phyloP scores from a whole-genome alignment of 2,329 filamentous ascomycete genomes.

The Pseudomassariella vexata region DNA sequence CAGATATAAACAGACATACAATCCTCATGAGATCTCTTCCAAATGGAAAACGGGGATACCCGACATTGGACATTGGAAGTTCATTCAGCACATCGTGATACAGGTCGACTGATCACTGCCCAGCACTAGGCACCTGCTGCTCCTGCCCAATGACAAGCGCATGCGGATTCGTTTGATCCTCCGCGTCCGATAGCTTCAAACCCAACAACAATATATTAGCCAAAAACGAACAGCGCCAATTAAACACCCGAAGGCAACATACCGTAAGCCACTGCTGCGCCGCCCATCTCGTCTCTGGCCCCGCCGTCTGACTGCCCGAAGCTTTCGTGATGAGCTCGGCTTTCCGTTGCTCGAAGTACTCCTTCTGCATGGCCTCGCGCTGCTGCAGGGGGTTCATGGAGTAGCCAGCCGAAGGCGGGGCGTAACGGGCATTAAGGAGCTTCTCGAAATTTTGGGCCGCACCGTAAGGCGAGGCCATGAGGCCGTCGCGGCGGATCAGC shows the following conservation, averaged over 20 bases:
- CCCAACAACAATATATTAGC: too few species aligned
- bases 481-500: slow-evolving; percentile 50
- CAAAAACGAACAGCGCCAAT: too few species aligned
- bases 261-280: slow-evolving; percentile 31
- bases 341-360: slow-evolving; percentile 36
- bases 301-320: slow-evolving; percentile 28
- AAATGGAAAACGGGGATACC: too few species aligned
- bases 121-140: too few species aligned
- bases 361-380: slow-evolving; percentile 40
- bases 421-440: slow-evolving; percentile 32
- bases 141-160: too few species aligned
- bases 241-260: slow-evolving; percentile 15
- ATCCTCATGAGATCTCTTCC: too few species aligned
- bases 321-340: slow-evolving; percentile 35
- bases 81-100: too few species aligned
- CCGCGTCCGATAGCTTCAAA: too few species aligned
- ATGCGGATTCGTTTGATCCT: too few species aligned
- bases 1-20: too few species aligned
- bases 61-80: too few species aligned
- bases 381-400: slow-evolving; percentile 40
- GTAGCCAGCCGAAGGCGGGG: slow-evolving; percentile 28
- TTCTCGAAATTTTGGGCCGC: slow-evolving; percentile 38
- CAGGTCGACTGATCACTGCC: too few species aligned
- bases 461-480: slow-evolving; percentile 39
- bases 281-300: slow-evolving; percentile 29